A percentile compares a stretch with the other conserved stretches of the same genome.
Evolutionary conservation across 306 rosid species (phyloP).

Genomic region (Dalbergia cultrata): DNA sequence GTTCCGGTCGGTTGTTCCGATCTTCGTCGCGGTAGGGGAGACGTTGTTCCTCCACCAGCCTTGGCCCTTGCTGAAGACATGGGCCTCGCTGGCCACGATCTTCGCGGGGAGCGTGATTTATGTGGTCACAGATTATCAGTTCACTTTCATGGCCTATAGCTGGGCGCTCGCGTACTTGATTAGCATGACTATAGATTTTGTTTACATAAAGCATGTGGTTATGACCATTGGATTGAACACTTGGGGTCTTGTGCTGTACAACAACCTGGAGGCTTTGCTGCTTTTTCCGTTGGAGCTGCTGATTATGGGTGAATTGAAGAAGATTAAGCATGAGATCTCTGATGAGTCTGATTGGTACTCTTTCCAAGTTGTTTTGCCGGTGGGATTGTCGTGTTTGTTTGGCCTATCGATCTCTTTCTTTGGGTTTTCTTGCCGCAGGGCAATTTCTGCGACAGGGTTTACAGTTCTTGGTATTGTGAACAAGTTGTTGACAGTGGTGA

Average conservation of each 20-base stretch:
- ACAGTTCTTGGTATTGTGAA: constrained; percentile 94
- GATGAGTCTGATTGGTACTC: constrained; percentile 80
- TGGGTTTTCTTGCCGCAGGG: constrained; percentile 88
- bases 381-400: constrained; percentile 77
- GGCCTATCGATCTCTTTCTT: constrained; percentile 87
- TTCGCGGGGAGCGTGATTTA: constrained; percentile 78
- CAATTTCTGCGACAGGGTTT: constrained; percentile 84
- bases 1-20: constrained; percentile 79
- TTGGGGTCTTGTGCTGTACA: constrained; percentile 88
- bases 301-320: constrained; percentile 83
- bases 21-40: constrained; percentile 91
- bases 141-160: constrained; percentile 78
- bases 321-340: constrained; percentile 75
- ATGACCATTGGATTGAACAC: constrained; percentile 85
- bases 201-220: constrained; percentile 87
- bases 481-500: constrained; percentile 81
- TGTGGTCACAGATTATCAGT: constrained; percentile 82
- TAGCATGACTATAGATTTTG: constrained; percentile 86
- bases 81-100: constrained; percentile 77
- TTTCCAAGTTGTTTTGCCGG: constrained; percentile 72
- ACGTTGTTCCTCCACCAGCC: constrained; percentile 80
- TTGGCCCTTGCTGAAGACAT: constrained; percentile 75
- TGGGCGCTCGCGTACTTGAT: constrained; percentile 85
- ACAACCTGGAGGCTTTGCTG: constrained; percentile 84
- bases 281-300: constrained; percentile 81